Conservation (phyloP, 2,329 filamentous ascomycete genomes). For the Drechslerella coelobrocha region DNA sequence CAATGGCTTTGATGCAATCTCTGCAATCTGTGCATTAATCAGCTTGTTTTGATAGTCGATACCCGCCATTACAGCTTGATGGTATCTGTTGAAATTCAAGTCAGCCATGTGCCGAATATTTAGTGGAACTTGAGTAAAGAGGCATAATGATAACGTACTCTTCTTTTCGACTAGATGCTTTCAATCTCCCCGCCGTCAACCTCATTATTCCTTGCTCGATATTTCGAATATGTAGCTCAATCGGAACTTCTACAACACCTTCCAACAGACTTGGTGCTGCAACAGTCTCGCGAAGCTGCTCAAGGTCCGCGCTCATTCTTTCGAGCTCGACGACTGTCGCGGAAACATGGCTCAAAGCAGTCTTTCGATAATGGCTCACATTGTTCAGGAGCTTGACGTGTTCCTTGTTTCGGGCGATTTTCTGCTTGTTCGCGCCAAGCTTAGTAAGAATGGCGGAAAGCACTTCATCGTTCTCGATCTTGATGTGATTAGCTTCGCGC, state of each 20-base stretch:
- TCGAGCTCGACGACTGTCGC: conserved; percentile 75
- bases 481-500: conserved; percentile 67
- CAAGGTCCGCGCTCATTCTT: conserved; percentile 73
- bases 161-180: conserved; percentile 48
- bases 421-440: conserved; percentile 71
- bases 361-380: conserved; percentile 71
- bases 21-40: conserved; percentile 45
- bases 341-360: conserved; percentile 72
- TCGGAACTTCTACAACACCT: conserved; percentile 67
- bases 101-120: background rate
- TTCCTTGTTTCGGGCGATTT: conserved; percentile 67
- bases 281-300: conserved; percentile 74
- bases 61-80: conserved; percentile 43
- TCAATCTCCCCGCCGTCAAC: conserved; percentile 69
- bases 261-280: conserved; percentile 65
- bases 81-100: conserved; percentile 23
- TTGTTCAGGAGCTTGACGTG: conserved; percentile 71
- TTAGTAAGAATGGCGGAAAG: conserved; percentile 75
- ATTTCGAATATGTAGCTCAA: conserved; percentile 76
- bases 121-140: background rate
- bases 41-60: conserved; percentile 46
- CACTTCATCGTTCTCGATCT: conserved; percentile 69
- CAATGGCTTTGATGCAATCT: conserved; percentile 33
- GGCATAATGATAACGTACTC: conserved; percentile 34
- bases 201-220: conserved; percentile 76